Conservation (phyloP, 202 grass and related monocot species). For the Zizania palustris region DNA sequence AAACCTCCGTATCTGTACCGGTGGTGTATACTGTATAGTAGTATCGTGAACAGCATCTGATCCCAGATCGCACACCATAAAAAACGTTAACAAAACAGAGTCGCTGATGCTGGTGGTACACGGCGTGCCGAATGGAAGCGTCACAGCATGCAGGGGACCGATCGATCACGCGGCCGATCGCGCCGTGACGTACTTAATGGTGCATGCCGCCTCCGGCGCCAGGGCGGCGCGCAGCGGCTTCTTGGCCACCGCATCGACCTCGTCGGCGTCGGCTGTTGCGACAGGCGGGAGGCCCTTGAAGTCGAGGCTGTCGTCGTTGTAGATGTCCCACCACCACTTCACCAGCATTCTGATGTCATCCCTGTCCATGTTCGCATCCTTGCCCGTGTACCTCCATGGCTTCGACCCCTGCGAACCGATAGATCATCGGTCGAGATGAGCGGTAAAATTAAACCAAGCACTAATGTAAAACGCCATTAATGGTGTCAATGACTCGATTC, state of each 20-base stretch:
- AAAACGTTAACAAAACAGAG: conserved; percentile 8
- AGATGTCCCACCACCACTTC: conserved; percentile 81
- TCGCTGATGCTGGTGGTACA: not conserved
- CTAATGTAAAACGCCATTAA: too few species aligned
- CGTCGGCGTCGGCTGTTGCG: conserved; percentile 35
- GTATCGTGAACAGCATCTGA: not conserved
- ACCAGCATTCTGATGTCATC: conserved; percentile 80
- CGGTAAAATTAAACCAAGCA: too few species aligned
- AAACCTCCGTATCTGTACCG: not conserved
- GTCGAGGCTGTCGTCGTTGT: conserved; percentile 68
- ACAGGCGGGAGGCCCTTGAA: conserved; percentile 46
- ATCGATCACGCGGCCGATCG: conserved; percentile 71
- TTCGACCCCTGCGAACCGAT: conserved; percentile 65
- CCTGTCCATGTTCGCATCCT: conserved; percentile 89
- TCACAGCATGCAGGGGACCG: too few species aligned
- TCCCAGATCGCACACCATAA: conserved; percentile 35
- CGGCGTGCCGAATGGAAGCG: not conserved
- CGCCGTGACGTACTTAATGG: conserved; percentile 60
- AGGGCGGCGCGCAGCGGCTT: conserved; percentile 60
- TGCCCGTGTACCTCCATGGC: conserved; percentile 94
- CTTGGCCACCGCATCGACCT: conserved; percentile 47
- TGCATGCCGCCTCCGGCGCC: conserved; percentile 46
- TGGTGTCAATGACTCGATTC: not conserved
- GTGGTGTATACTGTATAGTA: too few species aligned
- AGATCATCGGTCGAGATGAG: not conserved